Conservation (phyloP, 1,284 basidiomycete genomes). For the Paramarasmius palmivorus region DNA sequence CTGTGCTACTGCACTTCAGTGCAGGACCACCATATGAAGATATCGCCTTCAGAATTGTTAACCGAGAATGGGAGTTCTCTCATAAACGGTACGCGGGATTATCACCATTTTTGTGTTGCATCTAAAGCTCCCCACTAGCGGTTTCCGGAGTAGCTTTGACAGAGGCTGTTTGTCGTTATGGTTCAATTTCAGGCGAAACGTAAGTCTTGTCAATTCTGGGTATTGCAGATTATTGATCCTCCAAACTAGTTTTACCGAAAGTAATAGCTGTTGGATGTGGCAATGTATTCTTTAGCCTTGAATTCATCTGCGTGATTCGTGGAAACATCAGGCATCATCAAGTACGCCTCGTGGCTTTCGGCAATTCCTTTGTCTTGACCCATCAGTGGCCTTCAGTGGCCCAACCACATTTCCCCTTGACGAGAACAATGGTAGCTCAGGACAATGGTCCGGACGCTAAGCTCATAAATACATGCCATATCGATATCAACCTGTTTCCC, state of each 20-base stretch:
- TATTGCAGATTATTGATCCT: constrained; percentile 17
- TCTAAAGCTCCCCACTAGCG: constrained; percentile 41
- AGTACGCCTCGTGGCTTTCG: too few species aligned
- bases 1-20: constrained; percentile 89
- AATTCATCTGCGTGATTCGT: too few species aligned
- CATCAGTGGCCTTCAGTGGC: too few species aligned
- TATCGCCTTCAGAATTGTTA: constrained; percentile 97
- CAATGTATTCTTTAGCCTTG: too few species aligned
- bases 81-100: constrained; percentile 75
- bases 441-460: too few species aligned
- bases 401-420: too few species aligned
- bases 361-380: too few species aligned
- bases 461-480: too few species aligned
- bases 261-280: constrained; percentile 26
- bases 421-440: too few species aligned
- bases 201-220: constrained; percentile 39
- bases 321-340: too few species aligned
- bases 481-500: too few species aligned
- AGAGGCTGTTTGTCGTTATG: constrained; percentile 83
- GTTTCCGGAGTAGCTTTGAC: constrained; percentile 84
- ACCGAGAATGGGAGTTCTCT: constrained; percentile 97
- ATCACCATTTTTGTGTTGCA: constrained; percentile 4
- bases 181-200: constrained; percentile 88
- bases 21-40: constrained; percentile 99
- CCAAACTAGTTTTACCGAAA: constrained; percentile 65